Conservation (phyloP, 768 basidiomycete species). For the Suillus subaureus region DNA sequence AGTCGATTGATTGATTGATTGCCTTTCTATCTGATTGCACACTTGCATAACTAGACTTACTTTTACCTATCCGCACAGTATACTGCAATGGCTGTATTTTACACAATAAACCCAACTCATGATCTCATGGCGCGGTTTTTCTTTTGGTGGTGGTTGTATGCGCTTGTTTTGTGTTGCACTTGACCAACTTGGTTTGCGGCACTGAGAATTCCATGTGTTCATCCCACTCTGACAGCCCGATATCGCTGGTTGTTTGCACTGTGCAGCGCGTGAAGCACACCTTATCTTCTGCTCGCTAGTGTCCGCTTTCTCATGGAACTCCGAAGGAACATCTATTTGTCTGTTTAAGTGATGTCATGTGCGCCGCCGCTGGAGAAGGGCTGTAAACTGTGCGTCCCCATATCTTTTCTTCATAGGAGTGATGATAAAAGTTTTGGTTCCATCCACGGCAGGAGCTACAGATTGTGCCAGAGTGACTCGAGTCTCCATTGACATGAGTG, state of each 20-base stretch:
- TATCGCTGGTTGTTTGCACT: not conserved
- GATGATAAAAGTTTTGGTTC: not conserved
- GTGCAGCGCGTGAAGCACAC: not conserved
- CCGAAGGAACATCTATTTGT: not conserved
- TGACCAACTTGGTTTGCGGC: not conserved
- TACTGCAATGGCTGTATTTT: conserved; percentile 8
- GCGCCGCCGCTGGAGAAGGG: not conserved
- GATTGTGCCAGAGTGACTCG: not conserved
- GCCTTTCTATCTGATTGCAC: conserved; percentile 6
- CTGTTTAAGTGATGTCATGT: conserved; percentile 1
- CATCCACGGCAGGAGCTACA: not conserved
- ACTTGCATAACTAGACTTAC: conserved; percentile 14
- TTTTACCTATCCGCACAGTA: not conserved
- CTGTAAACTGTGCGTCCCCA: not conserved
- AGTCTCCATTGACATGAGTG: not conserved
- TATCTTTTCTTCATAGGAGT: not conserved
- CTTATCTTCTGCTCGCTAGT: not conserved
- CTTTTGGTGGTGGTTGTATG: not conserved
- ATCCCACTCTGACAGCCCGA: not conserved
- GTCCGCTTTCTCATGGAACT: conserved; percentile 1
- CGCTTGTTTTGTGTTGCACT: not conserved
- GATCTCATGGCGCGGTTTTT: conserved; percentile 5
- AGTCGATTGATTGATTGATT: not conserved
- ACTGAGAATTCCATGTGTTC: too few relatives aligned
- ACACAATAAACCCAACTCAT: conserved; percentile 11